Evolutionary conservation across 2,329 filamentous ascomycete species (phyloP).

Genomic region (Apiospora kogelbergensis): DNA sequence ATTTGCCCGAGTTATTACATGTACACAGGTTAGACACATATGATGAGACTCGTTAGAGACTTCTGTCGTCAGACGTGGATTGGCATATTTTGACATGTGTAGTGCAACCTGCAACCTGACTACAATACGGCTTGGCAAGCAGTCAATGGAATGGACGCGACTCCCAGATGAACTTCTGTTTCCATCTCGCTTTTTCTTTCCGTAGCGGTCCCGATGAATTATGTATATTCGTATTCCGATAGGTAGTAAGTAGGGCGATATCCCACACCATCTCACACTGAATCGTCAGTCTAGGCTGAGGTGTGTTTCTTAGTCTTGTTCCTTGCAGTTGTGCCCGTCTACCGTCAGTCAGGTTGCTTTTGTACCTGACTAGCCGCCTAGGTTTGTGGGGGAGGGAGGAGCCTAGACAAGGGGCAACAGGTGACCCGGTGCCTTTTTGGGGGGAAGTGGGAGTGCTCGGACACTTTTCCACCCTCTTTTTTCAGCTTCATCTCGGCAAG

Average conservation of each 20-base stretch:
- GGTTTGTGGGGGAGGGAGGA: not conserved
- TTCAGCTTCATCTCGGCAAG: constrained; percentile 10
- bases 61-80: not conserved
- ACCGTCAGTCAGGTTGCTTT: not conserved
- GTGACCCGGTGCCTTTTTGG: not conserved
- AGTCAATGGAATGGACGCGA: not conserved
- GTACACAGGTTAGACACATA: not conserved
- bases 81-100: constrained; percentile 2
- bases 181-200: not conserved
- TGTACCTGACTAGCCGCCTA: not conserved
- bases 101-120: not conserved
- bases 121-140: not conserved
- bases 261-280: not conserved
- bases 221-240: not conserved
- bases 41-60: not conserved
- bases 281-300: not conserved
- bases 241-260: too few relatives aligned
- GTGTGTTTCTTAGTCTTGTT: not conserved
- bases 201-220: not conserved
- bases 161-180: not conserved
- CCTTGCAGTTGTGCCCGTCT: not conserved
- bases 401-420: not conserved
- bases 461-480: not conserved
- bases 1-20: not conserved
- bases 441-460: not conserved